Percentiles rank a stretch among this genome's conserved stretches.
These are phyloP conservation scores for Botrytis pseudocinerea DNA, from an alignment of 2,329 filamentous ascomycete species.

Conservation along the genomic window DNA sequence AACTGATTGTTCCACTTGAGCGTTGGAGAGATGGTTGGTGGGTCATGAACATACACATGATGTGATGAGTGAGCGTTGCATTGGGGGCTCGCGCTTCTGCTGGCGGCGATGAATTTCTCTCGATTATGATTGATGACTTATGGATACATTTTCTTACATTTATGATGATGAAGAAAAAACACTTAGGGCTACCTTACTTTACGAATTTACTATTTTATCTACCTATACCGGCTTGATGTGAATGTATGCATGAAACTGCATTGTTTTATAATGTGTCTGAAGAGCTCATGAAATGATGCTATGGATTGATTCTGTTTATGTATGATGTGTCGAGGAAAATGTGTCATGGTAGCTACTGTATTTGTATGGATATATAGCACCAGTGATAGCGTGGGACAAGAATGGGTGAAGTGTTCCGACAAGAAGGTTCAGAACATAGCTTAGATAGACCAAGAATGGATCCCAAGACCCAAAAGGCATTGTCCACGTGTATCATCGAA, in stretches of 20 bases:
- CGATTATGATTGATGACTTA: conserved; percentile 4
- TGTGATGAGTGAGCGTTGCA: neutral
- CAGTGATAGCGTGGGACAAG: neutral
- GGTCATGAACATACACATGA: neutral
- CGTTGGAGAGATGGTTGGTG: neutral
- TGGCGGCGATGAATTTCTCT: neutral
- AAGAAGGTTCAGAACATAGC: neutral
- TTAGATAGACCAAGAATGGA: neutral
- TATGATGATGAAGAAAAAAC: conserved; percentile 1
- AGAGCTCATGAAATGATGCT: neutral
- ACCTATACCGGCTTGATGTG: neutral
- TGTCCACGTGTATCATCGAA: neutral
- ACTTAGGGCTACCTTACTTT: conserved; percentile 19
- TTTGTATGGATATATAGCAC: neutral
- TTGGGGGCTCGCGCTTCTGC: neutral
- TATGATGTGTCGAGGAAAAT: neutral
- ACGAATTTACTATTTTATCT: conserved; percentile 8
- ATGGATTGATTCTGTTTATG: neutral
- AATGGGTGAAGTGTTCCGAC: neutral
- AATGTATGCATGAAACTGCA: neutral
- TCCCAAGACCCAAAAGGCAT: neutral
- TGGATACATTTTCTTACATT: neutral
- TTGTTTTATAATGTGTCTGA: neutral
- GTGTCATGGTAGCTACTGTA: neutral
- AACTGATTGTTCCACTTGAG: neutral